Conservation (phyloP, 2,329 filamentous ascomycete genomes). For the Neofusicoccum laricinum region DNA sequence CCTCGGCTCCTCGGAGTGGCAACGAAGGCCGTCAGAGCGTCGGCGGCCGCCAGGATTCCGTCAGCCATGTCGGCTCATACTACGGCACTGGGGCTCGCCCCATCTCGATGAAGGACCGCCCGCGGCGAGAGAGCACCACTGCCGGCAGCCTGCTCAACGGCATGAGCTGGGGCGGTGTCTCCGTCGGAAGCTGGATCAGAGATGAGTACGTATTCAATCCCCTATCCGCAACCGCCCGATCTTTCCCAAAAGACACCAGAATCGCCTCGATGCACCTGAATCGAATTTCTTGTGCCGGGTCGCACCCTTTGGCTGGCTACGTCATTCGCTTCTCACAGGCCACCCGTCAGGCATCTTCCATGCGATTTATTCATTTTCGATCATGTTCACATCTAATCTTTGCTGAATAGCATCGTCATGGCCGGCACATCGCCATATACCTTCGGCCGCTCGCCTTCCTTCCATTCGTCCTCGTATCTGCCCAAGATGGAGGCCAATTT, state of each 20-base stretch:
- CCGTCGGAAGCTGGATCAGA: conserved; percentile 92
- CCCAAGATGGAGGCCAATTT: conserved; percentile 96
- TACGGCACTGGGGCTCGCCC: conserved; percentile 58
- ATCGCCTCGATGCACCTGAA: not conserved
- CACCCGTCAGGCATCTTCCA: not conserved
- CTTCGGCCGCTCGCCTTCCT: conserved; percentile 84
- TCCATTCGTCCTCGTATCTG: conserved; percentile 93
- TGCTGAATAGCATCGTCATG: conserved; percentile 75
- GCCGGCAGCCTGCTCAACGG: conserved; percentile 66
- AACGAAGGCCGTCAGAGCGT: conserved; percentile 33
- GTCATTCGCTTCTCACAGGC: not conserved
- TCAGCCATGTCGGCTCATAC: conserved; percentile 50
- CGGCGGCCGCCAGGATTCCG: conserved; percentile 51
- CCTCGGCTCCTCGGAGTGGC: conserved; percentile 35
- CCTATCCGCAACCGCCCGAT: not conserved
- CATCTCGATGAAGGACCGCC: conserved; percentile 58
- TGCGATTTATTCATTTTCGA: not conserved
- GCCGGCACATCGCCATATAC: conserved; percentile 91
- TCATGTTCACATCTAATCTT: conserved; percentile 9
- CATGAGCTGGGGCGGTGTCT: conserved; percentile 96
- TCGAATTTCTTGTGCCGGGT: not conserved
- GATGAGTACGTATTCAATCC: conserved; percentile 76
- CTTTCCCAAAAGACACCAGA: not conserved
- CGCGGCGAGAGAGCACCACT: conserved; percentile 57
- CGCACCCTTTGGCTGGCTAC: not conserved